These are phyloP conservation scores for Paramyrothecium roridum DNA, from an alignment of 2,329 filamentous ascomycete genomes.

Conservation along the genomic window DNA sequence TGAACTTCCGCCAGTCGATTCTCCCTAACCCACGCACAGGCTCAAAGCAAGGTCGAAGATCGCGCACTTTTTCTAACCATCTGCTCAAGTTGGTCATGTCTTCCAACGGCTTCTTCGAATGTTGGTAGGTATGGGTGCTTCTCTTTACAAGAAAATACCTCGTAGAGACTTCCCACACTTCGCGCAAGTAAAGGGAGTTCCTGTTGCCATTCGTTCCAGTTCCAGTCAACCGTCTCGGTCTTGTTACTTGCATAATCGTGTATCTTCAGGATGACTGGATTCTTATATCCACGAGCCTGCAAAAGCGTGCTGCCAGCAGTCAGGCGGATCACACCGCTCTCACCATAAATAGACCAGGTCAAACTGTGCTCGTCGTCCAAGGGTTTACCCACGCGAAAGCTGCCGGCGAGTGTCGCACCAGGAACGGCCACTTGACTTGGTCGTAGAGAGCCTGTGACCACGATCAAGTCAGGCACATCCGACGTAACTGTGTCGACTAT, in stretches of 20 bases:
- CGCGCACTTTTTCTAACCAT: background rate
- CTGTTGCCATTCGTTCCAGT: conserved; percentile 44
- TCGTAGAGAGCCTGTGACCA: conserved; percentile 31
- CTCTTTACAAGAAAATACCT: conserved; percentile 41
- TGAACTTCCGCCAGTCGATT: too few species aligned
- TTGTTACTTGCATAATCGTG: conserved; percentile 45
- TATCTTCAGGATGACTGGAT: conserved; percentile 43
- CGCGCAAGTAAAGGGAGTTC: conserved; percentile 39
- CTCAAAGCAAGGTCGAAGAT: too few species aligned
- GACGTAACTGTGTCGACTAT: conserved; percentile 29
- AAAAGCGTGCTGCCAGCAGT: conserved; percentile 19
- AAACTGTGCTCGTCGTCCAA: conserved; percentile 44
- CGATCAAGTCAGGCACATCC: conserved; percentile 41
- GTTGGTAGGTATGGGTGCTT: conserved; percentile 18
- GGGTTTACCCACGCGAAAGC: conserved; percentile 43
- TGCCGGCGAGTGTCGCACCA: conserved; percentile 37
- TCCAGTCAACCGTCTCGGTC: conserved; percentile 38
- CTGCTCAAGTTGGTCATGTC: background rate
- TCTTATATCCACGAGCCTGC: conserved; percentile 28
- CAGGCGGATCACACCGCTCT: conserved; percentile 47
- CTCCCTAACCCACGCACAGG: too few species aligned
- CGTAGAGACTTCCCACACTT: conserved; percentile 54
- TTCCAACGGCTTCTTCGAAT: conserved; percentile 35
- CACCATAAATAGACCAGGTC: conserved; percentile 48
- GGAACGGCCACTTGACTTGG: conserved; percentile 16